Conservation (phyloP, 2,329 filamentous ascomycete genomes). For the Trichoderma simmonsii region DNA sequence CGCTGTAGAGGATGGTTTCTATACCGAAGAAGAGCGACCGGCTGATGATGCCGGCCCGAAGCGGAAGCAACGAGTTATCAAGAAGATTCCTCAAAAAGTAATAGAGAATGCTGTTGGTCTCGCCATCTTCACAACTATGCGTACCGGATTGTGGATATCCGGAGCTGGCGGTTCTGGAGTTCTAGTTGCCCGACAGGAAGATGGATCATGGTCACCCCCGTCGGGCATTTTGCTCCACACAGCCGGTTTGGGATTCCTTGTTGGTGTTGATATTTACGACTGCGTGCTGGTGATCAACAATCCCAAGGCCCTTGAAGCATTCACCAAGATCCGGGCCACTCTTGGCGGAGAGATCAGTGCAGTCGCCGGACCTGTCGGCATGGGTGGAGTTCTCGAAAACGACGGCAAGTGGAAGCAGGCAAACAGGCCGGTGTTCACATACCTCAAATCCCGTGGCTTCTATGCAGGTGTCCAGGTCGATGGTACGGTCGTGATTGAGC, state of each 20-base stretch:
- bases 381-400: slow-evolving; percentile 55
- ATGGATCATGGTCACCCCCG: slow-evolving; percentile 68
- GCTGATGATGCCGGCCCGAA: slow-evolving; percentile 34
- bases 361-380: slow-evolving; percentile 55
- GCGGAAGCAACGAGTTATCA: slow-evolving; percentile 44
- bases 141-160: slow-evolving; percentile 54
- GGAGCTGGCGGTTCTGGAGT: slow-evolving; percentile 60
- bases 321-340: slow-evolving; percentile 63
- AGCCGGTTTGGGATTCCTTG: slow-evolving; percentile 65
- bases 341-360: slow-evolving; percentile 68
- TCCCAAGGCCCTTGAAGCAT: slow-evolving; percentile 62
- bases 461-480: slow-evolving; percentile 80
- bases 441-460: slow-evolving; percentile 76
- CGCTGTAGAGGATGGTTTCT: slow-evolving; percentile 51
- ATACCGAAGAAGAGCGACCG: slow-evolving; percentile 37
- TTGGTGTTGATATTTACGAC: slow-evolving; percentile 73
- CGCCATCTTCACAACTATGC: slow-evolving; percentile 62
- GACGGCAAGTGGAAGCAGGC: slow-evolving; percentile 33
- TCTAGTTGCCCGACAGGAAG: slow-evolving; percentile 53
- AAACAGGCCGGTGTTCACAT: slow-evolving; percentile 68
- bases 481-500: slow-evolving; percentile 72
- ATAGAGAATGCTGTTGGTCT: slow-evolving; percentile 56
- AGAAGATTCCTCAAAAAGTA: slow-evolving; percentile 44
- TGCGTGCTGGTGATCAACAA: slow-evolving; percentile 74
- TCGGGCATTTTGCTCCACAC: slow-evolving; percentile 71